These are phyloP conservation scores for Firmiana major DNA, from an alignment of 345 rosid species.

Conservation along the genomic window DNA sequence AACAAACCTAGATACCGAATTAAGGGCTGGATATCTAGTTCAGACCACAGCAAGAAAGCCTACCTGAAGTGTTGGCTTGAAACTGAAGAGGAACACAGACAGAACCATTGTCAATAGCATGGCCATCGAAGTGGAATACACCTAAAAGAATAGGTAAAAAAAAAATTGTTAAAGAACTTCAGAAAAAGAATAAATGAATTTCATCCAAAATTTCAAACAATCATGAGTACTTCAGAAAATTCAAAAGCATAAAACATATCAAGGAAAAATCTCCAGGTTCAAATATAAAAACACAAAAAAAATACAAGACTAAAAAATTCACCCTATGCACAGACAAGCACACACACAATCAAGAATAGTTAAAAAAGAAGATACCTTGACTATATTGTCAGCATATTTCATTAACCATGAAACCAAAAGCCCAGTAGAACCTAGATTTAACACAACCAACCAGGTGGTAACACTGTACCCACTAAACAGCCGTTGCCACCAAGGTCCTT, in stretches of 20 bases:
- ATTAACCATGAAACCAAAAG: constrained; percentile 23
- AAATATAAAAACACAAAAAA: background rate
- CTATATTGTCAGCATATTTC: constrained; percentile 56
- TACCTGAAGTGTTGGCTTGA: constrained; percentile 23
- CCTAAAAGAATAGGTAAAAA: constrained; percentile 3
- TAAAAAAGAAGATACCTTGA: constrained; percentile 51
- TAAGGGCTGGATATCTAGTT: background rate
- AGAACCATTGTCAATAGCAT: constrained; percentile 19
- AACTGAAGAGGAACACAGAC: constrained; percentile 19
- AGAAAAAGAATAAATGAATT: background rate
- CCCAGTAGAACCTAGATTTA: constrained; percentile 37
- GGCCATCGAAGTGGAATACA: constrained; percentile 21
- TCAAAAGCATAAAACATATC: background rate
- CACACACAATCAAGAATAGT: background rate
- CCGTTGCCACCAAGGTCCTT: constrained; percentile 88
- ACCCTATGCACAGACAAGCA: background rate
- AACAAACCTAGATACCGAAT: background rate
- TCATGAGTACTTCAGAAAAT: background rate
- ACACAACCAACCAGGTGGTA: constrained; percentile 58
- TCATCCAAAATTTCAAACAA: background rate
- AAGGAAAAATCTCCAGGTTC: background rate
- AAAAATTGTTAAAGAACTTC: background rate
- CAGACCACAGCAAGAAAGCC: constrained; percentile 5
- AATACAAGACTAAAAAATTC: background rate
- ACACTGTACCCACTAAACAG: constrained; percentile 70